Conservation (phyloP, 2,329 filamentous ascomycete species). For the Hypoxylon sp. region DNA sequence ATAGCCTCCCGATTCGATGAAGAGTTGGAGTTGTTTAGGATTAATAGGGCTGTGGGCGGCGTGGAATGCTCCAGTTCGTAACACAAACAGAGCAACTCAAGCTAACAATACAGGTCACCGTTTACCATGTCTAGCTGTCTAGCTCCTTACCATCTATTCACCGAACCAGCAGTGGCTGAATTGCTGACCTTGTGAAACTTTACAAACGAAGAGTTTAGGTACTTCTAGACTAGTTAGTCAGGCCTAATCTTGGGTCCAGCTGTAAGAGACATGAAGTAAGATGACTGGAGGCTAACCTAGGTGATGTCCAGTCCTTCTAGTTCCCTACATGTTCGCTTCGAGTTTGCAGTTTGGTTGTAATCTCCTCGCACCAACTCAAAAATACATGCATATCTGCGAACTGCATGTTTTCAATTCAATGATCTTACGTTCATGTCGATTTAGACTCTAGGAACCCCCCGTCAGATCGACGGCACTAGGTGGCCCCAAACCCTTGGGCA, state of each 20-base stretch:
- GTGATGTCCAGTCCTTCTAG: too few species aligned
- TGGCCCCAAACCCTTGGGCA: constrained; percentile 18
- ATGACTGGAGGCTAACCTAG: too few species aligned
- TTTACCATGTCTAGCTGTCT: too few species aligned
- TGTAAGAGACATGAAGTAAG: background rate
- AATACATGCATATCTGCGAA: too few species aligned
- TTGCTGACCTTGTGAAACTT: constrained; percentile 7
- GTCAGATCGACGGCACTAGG: constrained; percentile 30
- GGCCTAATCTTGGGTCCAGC: constrained; percentile 7
- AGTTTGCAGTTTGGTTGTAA: too few species aligned
- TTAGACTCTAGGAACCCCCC: constrained; percentile 15
- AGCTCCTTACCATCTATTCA: too few species aligned
- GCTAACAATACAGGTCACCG: too few species aligned
- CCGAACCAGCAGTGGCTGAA: background rate
- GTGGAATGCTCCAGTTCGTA: constrained; percentile 3
- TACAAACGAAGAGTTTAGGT: background rate
- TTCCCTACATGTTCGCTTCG: constrained; percentile 1
- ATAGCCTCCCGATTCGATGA: constrained; percentile 19
- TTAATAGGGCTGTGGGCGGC: constrained; percentile 10
- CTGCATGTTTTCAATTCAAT: too few species aligned
- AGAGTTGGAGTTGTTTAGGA: constrained; percentile 1
- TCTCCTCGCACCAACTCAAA: too few species aligned
- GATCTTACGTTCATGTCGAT: too few species aligned
- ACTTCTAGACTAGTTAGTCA: too few species aligned
- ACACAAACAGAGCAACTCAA: constrained; percentile 5